Base-by-base conservation (phyloP, 768 basidiomycete genomes). In the Dacryopinax spathularia region DNA sequence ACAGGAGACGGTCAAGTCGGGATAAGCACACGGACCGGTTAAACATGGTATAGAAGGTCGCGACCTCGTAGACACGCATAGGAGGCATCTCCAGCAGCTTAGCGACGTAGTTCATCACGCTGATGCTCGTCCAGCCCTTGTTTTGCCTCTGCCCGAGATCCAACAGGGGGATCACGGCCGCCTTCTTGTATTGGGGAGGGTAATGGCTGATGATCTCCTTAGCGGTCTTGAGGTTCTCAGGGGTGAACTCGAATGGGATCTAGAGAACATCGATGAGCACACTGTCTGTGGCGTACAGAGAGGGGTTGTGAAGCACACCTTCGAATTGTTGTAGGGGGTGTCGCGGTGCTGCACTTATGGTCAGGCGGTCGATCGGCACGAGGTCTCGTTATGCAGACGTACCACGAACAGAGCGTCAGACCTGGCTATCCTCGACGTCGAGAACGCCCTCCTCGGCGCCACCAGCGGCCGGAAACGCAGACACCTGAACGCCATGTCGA, bases 41-140 rank as follows among this genome's bases (percentile, higher is more conserved):
- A 82, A 97, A 98, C 95, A 99, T 98, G 69, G 96, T 99, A 76
- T 99, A 99, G 78, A 99, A 99, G 15, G 92, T 94, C 18, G 95
- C 95, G 60, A 99, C 96, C 76, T 99, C 96, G 73, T 99, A 99
- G 1, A 97, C 96, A 10, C 96, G 88, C 96, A 99, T 98, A 61
- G 91, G 90, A 10, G 89, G 91, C 83, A 99, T 88, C 70, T 88
- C 91, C 33, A 98, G 81, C 33, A 95, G 78, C 68, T 89, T 88
- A 0, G 96, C 96, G 62, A 99, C 88, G 70, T 93, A 91, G 77
- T 99, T 97, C 96, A 99, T 99, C 66, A 95, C 93, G 70, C 89
- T 91, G 68, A 99, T 95, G 73, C 89, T 92, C 27, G 95, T 97
- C 91, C 91, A 99, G 69, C 91, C 91, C 69, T 95, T 91, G 79